These are phyloP conservation scores for Trichoderma arundinaceum DNA, from an alignment of 2,329 filamentous ascomycete species.

Conservation along the genomic window DNA sequence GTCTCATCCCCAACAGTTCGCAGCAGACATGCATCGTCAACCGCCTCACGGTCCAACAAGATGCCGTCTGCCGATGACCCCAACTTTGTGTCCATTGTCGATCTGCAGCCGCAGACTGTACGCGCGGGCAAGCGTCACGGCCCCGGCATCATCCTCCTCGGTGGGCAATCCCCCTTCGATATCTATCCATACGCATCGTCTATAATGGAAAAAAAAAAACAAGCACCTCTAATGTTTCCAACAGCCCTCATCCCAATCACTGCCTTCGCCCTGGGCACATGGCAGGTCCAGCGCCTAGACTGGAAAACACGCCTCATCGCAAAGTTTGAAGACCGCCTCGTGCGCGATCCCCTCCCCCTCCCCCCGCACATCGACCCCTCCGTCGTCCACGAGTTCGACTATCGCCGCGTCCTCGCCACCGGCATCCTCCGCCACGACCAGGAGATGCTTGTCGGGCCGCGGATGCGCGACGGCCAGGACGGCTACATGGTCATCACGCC, in stretches of 20 bases:
- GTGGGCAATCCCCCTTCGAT: conserved; percentile 47
- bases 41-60: conserved; percentile 35
- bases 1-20: conserved; percentile 9
- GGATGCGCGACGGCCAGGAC: conserved; percentile 85
- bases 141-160: conserved; percentile 78
- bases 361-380: conserved; percentile 81
- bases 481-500: conserved; percentile 93
- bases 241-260: conserved; percentile 85
- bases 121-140: conserved; percentile 76
- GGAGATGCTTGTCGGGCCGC: conserved; percentile 95
- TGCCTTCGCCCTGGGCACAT: conserved; percentile 86
- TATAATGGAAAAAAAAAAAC: not conserved
- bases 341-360: conserved; percentile 83
- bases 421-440: conserved; percentile 83
- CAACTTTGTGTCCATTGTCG: conserved; percentile 82
- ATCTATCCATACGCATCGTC: not conserved
- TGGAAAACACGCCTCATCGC: conserved; percentile 96
- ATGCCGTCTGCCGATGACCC: conserved; percentile 72
- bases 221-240: not conserved
- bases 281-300: conserved; percentile 90
- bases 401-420: conserved; percentile 77
- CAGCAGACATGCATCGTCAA: conserved; percentile 33
- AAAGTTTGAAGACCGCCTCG: conserved; percentile 87
- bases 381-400: conserved; percentile 90
- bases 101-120: conserved; percentile 82